phyloP scores from a whole-genome alignment of 2,329 filamentous ascomycete genomes.

The Pseudocercospora pini-densiflorae region DNA sequence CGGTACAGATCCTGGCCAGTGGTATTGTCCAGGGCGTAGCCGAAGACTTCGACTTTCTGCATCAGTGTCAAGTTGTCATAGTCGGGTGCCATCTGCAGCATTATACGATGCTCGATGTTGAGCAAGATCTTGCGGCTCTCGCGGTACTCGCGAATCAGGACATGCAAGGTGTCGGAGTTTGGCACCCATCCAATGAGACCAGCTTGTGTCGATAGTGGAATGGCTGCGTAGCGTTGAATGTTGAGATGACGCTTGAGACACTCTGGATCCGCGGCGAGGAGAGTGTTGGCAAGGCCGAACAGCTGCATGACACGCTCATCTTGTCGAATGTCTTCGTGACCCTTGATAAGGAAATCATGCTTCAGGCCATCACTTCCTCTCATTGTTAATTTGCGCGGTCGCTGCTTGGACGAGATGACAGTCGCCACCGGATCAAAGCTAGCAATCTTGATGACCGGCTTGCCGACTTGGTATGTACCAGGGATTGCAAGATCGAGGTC shows the following conservation, averaged over 20 bases:
- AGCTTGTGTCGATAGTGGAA: conserved; percentile 94
- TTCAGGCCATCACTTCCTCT: conserved; percentile 85
- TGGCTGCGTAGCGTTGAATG: conserved; percentile 95
- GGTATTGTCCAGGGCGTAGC: conserved; percentile 98
- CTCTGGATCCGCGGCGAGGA: conserved; percentile 91
- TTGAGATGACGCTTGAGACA: conserved; percentile 96
- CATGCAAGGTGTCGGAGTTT: conserved; percentile 96
- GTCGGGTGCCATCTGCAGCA: conserved; percentile 99
- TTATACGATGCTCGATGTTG: conserved; percentile 99
- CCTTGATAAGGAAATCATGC: conserved; percentile 92
- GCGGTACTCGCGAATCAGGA: conserved; percentile 95
- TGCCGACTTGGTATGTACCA: conserved; percentile 84
- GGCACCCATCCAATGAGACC: conserved; percentile 95
- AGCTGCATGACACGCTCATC: conserved; percentile 99
- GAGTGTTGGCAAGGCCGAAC: conserved; percentile 95
- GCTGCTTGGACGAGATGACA: conserved; percentile 96
- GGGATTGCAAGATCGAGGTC: conserved; percentile 94
- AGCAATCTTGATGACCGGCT: conserved; percentile 80
- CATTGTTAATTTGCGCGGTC: conserved; percentile 85
- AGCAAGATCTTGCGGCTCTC: conserved; percentile 96
- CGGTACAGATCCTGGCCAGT: conserved; percentile 98
- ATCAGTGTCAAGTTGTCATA: conserved; percentile 98
- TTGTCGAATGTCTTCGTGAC: conserved; percentile 99
- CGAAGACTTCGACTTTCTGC: conserved; percentile 99
- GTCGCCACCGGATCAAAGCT: conserved; percentile 88